A percentile compares a stretch with the other conserved stretches of the same genome.
Conservation (phyloP, 164 flowering plant genomes). For the Hamamelis virginiana region DNA sequence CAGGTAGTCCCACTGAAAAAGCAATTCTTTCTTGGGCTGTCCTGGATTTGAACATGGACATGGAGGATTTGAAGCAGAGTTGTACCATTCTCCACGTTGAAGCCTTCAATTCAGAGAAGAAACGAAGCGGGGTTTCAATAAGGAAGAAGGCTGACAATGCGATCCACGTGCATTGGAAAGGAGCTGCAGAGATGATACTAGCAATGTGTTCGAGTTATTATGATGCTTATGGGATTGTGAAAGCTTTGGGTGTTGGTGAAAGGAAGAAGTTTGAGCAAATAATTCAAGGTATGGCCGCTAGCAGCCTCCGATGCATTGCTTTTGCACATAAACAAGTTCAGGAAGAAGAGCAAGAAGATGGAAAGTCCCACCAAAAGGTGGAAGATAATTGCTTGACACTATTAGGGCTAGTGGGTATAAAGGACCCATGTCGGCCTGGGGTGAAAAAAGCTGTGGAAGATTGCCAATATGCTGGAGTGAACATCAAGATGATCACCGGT, state of each 20-base stretch:
- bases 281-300: slow-evolving; percentile 62
- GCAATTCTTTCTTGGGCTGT: slow-evolving; percentile 67
- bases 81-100: slow-evolving; percentile 40
- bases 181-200: slow-evolving; percentile 67
- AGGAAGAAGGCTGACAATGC: slow-evolving; percentile 24
- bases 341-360: slow-evolving; percentile 12
- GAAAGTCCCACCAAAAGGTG: slow-evolving; percentile 6
- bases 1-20: slow-evolving; percentile 70
- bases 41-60: slow-evolving; percentile 33
- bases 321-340: slow-evolving; percentile 39
- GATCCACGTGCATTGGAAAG: slow-evolving; percentile 60
- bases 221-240: slow-evolving; percentile 29
- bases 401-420: slow-evolving; percentile 51
- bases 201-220: slow-evolving; percentile 49
- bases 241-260: slow-evolving; percentile 21
- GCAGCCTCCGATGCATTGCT: slow-evolving; percentile 63
- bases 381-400: slow-evolving; percentile 37
- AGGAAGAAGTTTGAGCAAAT: slow-evolving; percentile 26
- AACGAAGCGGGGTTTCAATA: slow-evolving; percentile 49
- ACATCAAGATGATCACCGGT: slow-evolving; percentile 63
- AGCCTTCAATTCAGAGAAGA: no score
- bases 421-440: slow-evolving; percentile 64
- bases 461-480: slow-evolving; percentile 53
- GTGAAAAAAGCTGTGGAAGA: slow-evolving; percentile 47
- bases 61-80: slow-evolving; percentile 29